Percentiles rank a stretch among this genome's conserved stretches.
phyloP scores from a whole-genome alignment of 139 green algal genomes.

The Axilococcus clingmanii region DNA sequence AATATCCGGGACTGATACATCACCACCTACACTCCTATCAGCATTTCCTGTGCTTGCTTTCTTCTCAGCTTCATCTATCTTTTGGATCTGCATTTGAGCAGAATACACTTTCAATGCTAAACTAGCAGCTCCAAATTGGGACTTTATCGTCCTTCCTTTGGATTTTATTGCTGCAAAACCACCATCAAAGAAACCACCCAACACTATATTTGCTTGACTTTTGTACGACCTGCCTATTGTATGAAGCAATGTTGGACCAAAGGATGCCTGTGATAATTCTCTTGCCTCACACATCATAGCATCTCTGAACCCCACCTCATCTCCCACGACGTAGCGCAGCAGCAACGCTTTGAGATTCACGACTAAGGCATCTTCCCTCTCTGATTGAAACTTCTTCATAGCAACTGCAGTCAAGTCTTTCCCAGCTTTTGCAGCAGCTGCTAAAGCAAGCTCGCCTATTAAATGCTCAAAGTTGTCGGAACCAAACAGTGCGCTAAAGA shows the following conservation, averaged over 20 bases:
- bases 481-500: slow-evolving; percentile 84
- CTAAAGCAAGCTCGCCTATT: slow-evolving; percentile 74
- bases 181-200: slow-evolving; percentile 52
- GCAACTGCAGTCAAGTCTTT: slow-evolving; percentile 23
- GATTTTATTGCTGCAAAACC: slow-evolving; percentile 32
- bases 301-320: slow-evolving; percentile 30
- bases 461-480: slow-evolving; percentile 66
- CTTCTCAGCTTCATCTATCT: slow-evolving; percentile 7
- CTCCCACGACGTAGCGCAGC: slow-evolving; percentile 50
- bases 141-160: slow-evolving; percentile 48
- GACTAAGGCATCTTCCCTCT: slow-evolving; percentile 47
- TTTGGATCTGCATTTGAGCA: slow-evolving; percentile 39
- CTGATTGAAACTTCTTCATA: slow-evolving; percentile 30
- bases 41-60: background rate
- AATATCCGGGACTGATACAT: background rate
- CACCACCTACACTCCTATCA: slow-evolving; percentile 1
- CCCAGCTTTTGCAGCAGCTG: slow-evolving; percentile 28
- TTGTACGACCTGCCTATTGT: slow-evolving; percentile 75
- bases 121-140: slow-evolving; percentile 38
- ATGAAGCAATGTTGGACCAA: slow-evolving; percentile 72
- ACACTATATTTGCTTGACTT: slow-evolving; percentile 55
- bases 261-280: slow-evolving; percentile 55
- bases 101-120: slow-evolving; percentile 60
- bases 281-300: slow-evolving; percentile 48
- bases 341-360: slow-evolving; percentile 59